Percentiles rank a stretch among this genome's conserved stretches.
Evolutionary conservation across 371 early-diverging fungal genomes (phyloP).

Genomic region (Rozella allomycis): DNA sequence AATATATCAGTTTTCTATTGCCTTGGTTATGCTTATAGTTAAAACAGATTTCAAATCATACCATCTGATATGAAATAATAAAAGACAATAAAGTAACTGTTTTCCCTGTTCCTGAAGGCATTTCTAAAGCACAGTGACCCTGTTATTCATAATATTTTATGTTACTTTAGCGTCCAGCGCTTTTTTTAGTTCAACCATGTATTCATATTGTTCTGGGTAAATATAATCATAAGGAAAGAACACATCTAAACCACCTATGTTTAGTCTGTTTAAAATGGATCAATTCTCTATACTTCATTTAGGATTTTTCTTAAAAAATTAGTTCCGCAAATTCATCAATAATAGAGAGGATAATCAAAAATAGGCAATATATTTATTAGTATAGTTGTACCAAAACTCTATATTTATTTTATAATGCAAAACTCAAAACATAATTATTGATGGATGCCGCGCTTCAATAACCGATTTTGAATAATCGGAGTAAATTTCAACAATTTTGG

Average conservation of each 20-base stretch:
- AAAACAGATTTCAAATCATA: slow-evolving; percentile 9
- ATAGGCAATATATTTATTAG: too few species aligned
- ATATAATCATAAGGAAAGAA: slow-evolving; percentile 98
- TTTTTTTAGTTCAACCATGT: slow-evolving; percentile 90
- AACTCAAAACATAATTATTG: too few species aligned
- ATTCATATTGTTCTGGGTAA: slow-evolving; percentile 97
- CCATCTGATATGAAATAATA: slow-evolving; percentile 90
- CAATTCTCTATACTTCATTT: background rate
- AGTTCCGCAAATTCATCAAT: too few species aligned
- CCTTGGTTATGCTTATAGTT: slow-evolving; percentile 45
- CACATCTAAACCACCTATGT: slow-evolving; percentile 80
- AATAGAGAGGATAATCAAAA: too few species aligned
- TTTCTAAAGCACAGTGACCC: slow-evolving; percentile 93
- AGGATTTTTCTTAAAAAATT: background rate
- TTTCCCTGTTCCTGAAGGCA: slow-evolving; percentile 99
- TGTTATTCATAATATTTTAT: slow-evolving; percentile 6
- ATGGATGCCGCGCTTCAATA: too few species aligned
- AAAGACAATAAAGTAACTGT: slow-evolving; percentile 90
- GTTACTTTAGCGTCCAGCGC: slow-evolving; percentile 68
- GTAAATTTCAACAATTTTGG: too few species aligned
- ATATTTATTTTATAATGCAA: too few species aligned
- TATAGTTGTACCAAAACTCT: too few species aligned
- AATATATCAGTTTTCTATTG: slow-evolving; percentile 87
- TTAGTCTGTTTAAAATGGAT: background rate
- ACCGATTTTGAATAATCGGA: too few species aligned